Base-by-base conservation (phyloP, 1,284 basidiomycete species). In the Marasmius sp. region DNA sequence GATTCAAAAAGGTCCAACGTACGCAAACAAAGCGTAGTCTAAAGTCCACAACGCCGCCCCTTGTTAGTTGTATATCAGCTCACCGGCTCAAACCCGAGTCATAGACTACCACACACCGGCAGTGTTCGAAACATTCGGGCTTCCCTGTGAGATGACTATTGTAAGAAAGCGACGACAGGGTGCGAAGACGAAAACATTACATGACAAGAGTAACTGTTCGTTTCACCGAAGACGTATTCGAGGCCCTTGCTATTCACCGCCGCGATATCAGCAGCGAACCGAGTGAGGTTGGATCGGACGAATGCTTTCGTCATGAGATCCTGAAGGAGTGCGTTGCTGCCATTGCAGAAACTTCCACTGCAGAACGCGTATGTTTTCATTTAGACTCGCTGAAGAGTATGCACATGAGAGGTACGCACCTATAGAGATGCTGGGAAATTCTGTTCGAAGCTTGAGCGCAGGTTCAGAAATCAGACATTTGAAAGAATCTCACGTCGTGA, bases 41-140 rank as follows among this genome's bases (percentile, higher is more conserved):
- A 89, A 74, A 1, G 80, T 77, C 89, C 89, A 91, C 27, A 92
- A 72, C 16, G 87, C 85, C 2, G 87, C 86, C 39, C 45, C 45
- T 47, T 47, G 20, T 1, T 8, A n/a, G 20, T 11, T 16, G 45
- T 14, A 11, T 2, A 14, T 47, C 2, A 47, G 45, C 14, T 47
- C 16, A 16, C 9, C 7, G 8, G 45, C 16, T 14, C 20, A 8
- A 8, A 4, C 20, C 20, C 20, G 5, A n/a, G n/a, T 20, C 8
- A n/a, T 5, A 47, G 16, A n/a, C n/a, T 27, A 27, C 6, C 11
- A 47, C n/a, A 7, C 5, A 47, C 88, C 89, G 10, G 84, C 89
- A 0, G 85, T 84, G 68, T 91, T 87, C 70, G 86, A 87, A 16
- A 89, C 84, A 3, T 84, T 84, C 36, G 88, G 86, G 9, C 85